Evolutionary conservation across 2,329 filamentous ascomycete species (phyloP), one percentile per base, ranked within the genome.

Genomic region (Diaporthe eres): DNA sequence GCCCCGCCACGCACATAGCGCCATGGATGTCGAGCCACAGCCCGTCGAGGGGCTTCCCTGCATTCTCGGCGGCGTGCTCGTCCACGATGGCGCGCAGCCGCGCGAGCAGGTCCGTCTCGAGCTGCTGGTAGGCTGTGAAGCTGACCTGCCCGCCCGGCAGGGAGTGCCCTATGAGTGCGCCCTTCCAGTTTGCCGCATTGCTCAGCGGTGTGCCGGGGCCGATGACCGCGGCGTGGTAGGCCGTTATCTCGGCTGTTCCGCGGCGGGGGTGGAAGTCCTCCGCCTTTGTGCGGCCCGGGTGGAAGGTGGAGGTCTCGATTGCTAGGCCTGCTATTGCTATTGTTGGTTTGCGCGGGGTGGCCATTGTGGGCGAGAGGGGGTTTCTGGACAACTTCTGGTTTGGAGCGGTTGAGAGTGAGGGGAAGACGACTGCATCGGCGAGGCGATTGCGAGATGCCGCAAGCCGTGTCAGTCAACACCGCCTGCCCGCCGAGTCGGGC

Each of bases 1-100:
- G 9, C 0, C 82, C 87, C 49, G 89, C 86, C 1, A 90, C 88
- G 60, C 85, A 87, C 88, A 90, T 90, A 5, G 88, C 88, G 19
- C 88, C 88, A 77, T 90, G 88, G 42, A 90, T 90, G 76, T 90
- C 88, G 74, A 88, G 88, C 88, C 88, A 90, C 10, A 90, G 79
- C 2, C 88, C 88, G 71, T 90, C 85, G 2, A 90, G 74, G 9
- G 10, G 37, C 0, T 78, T 77, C 37, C 49, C 65, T 19, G 88
- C 88, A 61, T 89, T 84, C 2, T 89, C 73, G 19, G 22, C 37
- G 0, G 78, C 78, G 12, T 78, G 76, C 28, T 79, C 79, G 0
- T 80, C 78, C 0, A 82, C 81, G n/a, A 89, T 85, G 0, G 78
- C 78, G 0, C 71, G 51, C 19, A 90, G 82, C 0, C 86, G 84